Evolutionary conservation across 441 rosid species (phyloP).

Genomic region (Omphalea diandra): DNA sequence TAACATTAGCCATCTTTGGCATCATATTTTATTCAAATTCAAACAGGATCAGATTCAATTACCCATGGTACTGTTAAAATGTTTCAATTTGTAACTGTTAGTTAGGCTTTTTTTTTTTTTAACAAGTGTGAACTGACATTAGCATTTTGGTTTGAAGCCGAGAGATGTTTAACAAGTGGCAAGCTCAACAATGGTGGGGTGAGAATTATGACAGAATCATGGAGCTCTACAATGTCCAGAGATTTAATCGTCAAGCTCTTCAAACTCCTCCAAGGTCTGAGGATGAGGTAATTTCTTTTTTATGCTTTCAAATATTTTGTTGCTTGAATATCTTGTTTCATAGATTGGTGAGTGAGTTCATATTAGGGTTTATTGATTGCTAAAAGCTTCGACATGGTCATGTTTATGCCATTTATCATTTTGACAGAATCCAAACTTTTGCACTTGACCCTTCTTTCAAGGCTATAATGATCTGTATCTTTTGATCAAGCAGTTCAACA

Average conservation of each 20-base stretch:
- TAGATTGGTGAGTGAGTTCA: not conserved
- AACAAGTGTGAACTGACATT: slow-evolving; percentile 32
- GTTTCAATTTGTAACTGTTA: no score
- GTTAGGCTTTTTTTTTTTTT: no score
- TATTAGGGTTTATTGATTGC: not conserved
- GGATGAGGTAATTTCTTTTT: slow-evolving; percentile 65
- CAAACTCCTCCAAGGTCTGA: slow-evolving; percentile 88
- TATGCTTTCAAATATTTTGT: not conserved
- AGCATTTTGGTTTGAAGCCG: slow-evolving; percentile 55
- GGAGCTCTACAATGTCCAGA: slow-evolving; percentile 98
- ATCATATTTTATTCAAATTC: not conserved
- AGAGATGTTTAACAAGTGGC: slow-evolving; percentile 96
- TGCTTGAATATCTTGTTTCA: not conserved
- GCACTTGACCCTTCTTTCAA: no score
- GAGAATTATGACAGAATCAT: slow-evolving; percentile 93
- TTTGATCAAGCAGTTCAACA: no score
- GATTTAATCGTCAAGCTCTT: slow-evolving; percentile 94
- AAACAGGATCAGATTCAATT: not conserved
- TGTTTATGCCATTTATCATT: not conserved
- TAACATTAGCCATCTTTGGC: not conserved
- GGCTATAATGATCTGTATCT: no score
- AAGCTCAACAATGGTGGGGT: slow-evolving; percentile 99
- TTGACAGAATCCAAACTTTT: not conserved
- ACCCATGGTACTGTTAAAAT: not conserved
- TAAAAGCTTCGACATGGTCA: not conserved